Base-by-base conservation (phyloP, 768 basidiomycete genomes). In the Roridomyces roridus region DNA sequence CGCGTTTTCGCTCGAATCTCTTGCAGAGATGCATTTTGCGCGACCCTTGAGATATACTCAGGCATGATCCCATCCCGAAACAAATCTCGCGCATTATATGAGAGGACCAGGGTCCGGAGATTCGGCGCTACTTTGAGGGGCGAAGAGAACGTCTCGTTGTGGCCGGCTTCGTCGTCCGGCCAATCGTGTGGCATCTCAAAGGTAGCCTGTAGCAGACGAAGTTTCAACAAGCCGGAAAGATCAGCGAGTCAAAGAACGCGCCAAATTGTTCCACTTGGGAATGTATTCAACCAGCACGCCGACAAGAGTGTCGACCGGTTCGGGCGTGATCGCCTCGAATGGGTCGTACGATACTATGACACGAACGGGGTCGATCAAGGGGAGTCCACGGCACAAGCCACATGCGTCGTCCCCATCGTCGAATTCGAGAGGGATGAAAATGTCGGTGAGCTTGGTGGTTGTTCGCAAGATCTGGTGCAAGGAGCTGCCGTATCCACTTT, bases 401-500 rank as follows among this genome's bases (percentile, higher is more conserved):
- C 34, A 51, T 1, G 40, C 31, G n/a, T 58, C 52, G 17, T 58
- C 49, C 9, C 45, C 17, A 9, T n/a, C n/a, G 11, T 6, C 17
- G 4, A 10, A 31, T 43, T 46, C 6, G 24, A n/a, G 14, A 55
- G 34, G 3, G 5, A 48, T 8, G 31, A 34, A 48, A 25, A 56
- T 23, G 41, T 58, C 39, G 3, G 45, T 47, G 6, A 61, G 18
- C 20, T 52, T 56, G 5, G 26, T 12, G 6, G 55, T 23, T 1
- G 31, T 11, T 26, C 48, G 14, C 25, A 61, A 40, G 21, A 61
- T 57, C 25, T 56, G 46, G 37, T 42, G 21, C 54, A 61, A 44
- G 1, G 59, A 55, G 34, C 42, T 37, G 2, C 23, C 50, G 21
- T 23, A 56, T 39, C 54, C 59, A 9, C 54, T 54, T 26, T 61